Conservation (phyloP, 2,329 filamentous ascomycete genomes). For the Exophiala alcalophila region DNA sequence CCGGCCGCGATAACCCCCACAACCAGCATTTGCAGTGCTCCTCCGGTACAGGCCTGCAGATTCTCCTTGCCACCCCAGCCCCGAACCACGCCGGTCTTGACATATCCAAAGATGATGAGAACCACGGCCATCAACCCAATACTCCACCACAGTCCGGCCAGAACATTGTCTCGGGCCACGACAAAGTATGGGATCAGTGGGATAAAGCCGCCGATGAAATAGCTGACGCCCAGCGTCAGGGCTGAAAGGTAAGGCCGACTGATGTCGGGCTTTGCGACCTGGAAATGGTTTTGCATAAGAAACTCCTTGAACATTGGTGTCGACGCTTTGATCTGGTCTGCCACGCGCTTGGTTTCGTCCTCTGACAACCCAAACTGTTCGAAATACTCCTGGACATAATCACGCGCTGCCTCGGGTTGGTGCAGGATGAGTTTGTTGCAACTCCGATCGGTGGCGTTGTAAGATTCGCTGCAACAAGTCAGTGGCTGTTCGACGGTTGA, state of each 20-base stretch:
- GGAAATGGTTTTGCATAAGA: conserved; percentile 25
- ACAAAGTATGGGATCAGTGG: conserved; percentile 54
- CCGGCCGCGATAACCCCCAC: conserved; percentile 65
- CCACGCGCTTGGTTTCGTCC: conserved; percentile 23
- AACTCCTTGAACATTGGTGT: conserved; percentile 24
- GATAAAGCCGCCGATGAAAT: conserved; percentile 43
- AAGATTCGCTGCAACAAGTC: conserved; percentile 22
- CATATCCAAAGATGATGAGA: conserved; percentile 51
- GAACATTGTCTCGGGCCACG: conserved; percentile 37
- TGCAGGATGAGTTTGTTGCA: conserved; percentile 39
- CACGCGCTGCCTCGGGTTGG: conserved; percentile 46
- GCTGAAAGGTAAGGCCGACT: conserved; percentile 49
- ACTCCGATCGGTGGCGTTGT: conserved; percentile 20
- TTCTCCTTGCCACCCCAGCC: conserved; percentile 46
- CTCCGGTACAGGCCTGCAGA: conserved; percentile 54
- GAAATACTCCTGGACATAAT: conserved; percentile 46
- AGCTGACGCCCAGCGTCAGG: conserved; percentile 36
- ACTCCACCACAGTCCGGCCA: conserved; percentile 47
- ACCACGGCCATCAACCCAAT: conserved; percentile 52
- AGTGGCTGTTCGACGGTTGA: no score
- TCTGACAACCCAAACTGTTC: conserved; percentile 51
- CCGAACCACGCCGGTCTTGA: conserved; percentile 49
- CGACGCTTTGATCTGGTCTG: conserved; percentile 24
- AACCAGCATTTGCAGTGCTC: conserved; percentile 62
- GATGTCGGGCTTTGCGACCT: conserved; percentile 21